Evolutionary conservation across 169 alveolate genomes (phyloP), one percentile per base, ranked within the genome.

Genomic region (Cyclospora cayetanensis): DNA sequence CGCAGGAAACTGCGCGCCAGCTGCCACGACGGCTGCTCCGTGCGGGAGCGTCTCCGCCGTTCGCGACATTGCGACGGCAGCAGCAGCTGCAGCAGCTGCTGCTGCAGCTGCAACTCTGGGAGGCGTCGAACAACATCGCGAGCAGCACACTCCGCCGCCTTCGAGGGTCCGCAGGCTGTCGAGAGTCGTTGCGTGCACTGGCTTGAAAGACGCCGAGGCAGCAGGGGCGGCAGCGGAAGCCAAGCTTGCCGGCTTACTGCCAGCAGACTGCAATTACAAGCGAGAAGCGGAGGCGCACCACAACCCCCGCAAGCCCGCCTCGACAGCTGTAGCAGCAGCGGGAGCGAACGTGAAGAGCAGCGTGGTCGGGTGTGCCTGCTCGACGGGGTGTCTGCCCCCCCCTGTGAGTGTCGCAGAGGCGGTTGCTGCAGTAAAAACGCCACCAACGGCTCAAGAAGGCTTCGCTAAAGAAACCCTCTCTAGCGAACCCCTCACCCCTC

Each of bases 91-190:
- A n/a, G 68, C 86, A n/a, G 86, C 68, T 31, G 86, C 66, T 74
- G 83, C 83, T 72, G 83, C 37, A 37, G 55, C 35, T 9, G 86
- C 86, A 37, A 74, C 86, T 25, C 39, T 41, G 86, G 31, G 41
- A 42, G 15, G 15, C 7, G 86, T 37, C 25, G 66, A 74, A 65
- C 43, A 31, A 27, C 31, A 18, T 22, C 86, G n/a, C 41, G 68
- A 74, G 53, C 86, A 74, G 86, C 86, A 74, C 4, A 74, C 86
- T n/a, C n/a, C n/a, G 65, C 86, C 86, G 15, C 86, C 86, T 22
- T 5, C 86, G 66, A 74, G 41, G 42, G 2, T 74, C 31, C 86
- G 66, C 65, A 46, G 66, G 1, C 39, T n/a, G 86, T 74, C 86
- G 29, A 42, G 86, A 37, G 39, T 60, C 66, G 46, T 42, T 2